phyloP scores from a whole-genome alignment of 2,329 filamentous ascomycete genomes.

The Alternaria incomplexa region DNA sequence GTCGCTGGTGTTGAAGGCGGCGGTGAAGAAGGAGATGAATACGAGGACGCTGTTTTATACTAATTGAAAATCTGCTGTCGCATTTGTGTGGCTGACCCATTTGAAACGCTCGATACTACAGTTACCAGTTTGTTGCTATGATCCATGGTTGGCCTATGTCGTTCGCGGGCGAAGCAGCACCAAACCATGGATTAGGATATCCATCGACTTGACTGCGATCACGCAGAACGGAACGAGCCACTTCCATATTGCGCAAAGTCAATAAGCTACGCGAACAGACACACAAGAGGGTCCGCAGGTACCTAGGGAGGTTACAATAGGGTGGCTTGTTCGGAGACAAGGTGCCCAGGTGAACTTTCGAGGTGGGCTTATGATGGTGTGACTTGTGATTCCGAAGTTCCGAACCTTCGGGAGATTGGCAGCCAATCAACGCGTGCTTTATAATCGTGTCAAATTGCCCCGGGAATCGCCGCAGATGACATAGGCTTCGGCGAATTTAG shows the following conservation, averaged over 20 bases:
- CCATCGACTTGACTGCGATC: not conserved
- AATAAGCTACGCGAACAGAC: not conserved
- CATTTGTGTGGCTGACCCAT: not conserved
- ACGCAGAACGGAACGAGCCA: not conserved
- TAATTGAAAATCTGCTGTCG: not conserved
- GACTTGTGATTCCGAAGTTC: slow-evolving; percentile 5
- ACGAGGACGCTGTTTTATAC: not conserved
- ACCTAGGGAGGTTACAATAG: not conserved
- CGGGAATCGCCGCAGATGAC: slow-evolving; percentile 33
- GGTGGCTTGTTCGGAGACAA: not conserved
- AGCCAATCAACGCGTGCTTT: slow-evolving; percentile 27
- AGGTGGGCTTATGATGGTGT: not conserved
- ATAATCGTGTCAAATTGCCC: slow-evolving; percentile 20
- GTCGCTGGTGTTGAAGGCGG: not conserved
- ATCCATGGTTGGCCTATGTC: not conserved
- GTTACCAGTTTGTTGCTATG: not conserved
- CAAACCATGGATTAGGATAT: not conserved
- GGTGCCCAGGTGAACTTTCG: not conserved
- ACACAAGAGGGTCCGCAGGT: too few relatives aligned
- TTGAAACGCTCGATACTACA: not conserved
- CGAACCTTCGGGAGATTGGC: slow-evolving; percentile 5
- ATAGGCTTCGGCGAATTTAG: slow-evolving; percentile 28
- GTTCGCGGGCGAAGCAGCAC: not conserved
- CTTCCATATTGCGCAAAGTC: not conserved
- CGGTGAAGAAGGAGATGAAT: not conserved